Evolutionary conservation across 1,139 yeast species (phyloP).

Genomic region (Chernovozyma sophiae-reginae): DNA sequence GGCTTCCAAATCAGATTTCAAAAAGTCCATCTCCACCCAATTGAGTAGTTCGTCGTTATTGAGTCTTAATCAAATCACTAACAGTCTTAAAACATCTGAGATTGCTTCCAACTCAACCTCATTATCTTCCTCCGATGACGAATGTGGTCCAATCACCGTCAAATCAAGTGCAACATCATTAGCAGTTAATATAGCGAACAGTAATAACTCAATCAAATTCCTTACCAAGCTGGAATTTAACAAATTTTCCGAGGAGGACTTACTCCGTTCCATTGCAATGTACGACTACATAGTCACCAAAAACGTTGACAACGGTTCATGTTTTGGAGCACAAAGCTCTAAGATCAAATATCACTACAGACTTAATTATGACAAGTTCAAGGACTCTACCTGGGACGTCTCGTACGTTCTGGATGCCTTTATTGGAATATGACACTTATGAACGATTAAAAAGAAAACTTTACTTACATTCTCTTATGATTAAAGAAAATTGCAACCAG

Average conservation of each 20-base stretch:
- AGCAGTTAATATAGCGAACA: neutral
- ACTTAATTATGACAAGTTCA: neutral
- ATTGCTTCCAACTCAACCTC: conserved; percentile 10
- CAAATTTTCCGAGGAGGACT: conserved; percentile 15
- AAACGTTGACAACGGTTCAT: conserved; percentile 9
- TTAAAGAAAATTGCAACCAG: too few relatives aligned
- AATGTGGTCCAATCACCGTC: conserved; percentile 7
- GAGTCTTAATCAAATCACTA: conserved; percentile 1
- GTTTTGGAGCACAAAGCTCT: conserved; percentile 18
- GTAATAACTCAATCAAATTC: neutral
- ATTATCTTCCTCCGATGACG: conserved; percentile 22
- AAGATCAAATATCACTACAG: conserved; percentile 7
- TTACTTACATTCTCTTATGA: too few relatives aligned
- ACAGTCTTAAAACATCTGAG: neutral
- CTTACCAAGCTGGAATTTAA: conserved; percentile 1
- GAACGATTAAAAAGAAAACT: too few relatives aligned
- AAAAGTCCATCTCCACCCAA: conserved; percentile 6
- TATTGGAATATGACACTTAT: neutral
- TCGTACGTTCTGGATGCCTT: neutral
- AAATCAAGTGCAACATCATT: neutral
- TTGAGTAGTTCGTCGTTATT: conserved; percentile 1
- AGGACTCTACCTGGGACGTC: neutral
- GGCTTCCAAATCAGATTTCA: conserved; percentile 1
- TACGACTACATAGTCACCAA: conserved; percentile 24
- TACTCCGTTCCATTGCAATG: conserved; percentile 28